These are phyloP conservation scores for Plantago coronopus DNA, from an alignment of 305 asterid genomes.

Conservation along the genomic window DNA sequence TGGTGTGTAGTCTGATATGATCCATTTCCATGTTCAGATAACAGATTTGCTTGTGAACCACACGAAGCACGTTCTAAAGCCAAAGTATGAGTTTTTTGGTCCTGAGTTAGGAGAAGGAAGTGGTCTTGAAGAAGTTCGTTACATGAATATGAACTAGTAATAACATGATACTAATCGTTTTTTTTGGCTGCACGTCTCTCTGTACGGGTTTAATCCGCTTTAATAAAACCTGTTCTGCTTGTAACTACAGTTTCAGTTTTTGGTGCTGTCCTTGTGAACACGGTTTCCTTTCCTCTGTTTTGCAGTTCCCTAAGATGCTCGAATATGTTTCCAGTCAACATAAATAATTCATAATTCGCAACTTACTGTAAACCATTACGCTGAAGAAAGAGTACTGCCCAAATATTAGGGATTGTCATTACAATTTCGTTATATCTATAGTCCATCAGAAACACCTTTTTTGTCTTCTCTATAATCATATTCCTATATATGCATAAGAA, in stretches of 20 bases:
- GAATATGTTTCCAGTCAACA: no score
- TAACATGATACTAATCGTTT: not conserved
- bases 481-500: no score
- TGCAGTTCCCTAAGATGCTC: slow-evolving; percentile 45
- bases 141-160: not conserved
- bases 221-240: not conserved
- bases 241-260: not conserved
- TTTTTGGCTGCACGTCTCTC: not conserved
- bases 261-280: not conserved
- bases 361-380: no score
- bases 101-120: slow-evolving; percentile 39
- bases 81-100: slow-evolving; percentile 35
- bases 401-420: no score
- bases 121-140: slow-evolving; percentile 27
- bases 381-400: no score
- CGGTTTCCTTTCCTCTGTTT: not conserved
- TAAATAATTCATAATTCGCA: no score
- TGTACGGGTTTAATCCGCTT: not conserved
- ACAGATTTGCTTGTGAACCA: slow-evolving; percentile 41
- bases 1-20: slow-evolving; percentile 6
- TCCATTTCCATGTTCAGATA: slow-evolving; percentile 33
- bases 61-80: slow-evolving; percentile 35
- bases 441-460: no score
- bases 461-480: no score
- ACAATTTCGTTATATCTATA: no score